phyloP scores from a whole-genome alignment of 139 green algal species.

The Tetradesmus obliquus region DNA sequence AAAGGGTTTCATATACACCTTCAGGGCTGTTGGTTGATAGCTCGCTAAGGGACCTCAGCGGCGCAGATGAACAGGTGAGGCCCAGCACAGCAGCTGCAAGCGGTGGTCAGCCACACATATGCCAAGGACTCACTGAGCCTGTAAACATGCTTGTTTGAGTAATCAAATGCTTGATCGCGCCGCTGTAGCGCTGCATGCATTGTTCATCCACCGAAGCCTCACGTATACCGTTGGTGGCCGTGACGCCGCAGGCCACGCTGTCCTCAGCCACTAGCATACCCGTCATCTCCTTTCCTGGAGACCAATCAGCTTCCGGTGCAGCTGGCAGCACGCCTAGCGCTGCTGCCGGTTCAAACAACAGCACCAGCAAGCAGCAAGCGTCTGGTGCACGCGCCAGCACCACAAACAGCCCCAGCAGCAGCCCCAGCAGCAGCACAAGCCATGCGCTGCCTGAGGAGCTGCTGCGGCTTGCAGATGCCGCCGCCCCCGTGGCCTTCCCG shows the following conservation, averaged over 20 bases:
- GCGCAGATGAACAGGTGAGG: background rate
- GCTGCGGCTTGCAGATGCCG: conserved; percentile 51
- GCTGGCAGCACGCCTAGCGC: conserved; percentile 4
- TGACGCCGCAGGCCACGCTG: background rate
- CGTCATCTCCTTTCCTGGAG: background rate
- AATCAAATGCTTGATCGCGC: background rate
- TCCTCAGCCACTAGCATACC: background rate
- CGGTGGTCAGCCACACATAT: background rate
- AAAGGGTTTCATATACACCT: background rate
- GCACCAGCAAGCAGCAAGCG: background rate
- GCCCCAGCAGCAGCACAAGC: background rate
- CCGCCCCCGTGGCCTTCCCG: conserved; percentile 52
- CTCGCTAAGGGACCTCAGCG: background rate
- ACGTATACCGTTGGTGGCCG: background rate
- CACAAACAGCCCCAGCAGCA: background rate
- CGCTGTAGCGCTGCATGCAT: background rate
- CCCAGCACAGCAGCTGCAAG: background rate
- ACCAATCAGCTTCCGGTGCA: background rate
- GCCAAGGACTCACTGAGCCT: background rate
- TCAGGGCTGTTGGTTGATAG: background rate
- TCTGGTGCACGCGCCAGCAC: background rate
- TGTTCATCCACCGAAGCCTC: background rate
- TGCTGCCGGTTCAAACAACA: background rate
- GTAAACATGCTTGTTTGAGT: background rate
- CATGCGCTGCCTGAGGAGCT: conserved; percentile 52